Base-by-base conservation (phyloP, 768 basidiomycete genomes). In the Cystobasidium ongulense region DNA sequence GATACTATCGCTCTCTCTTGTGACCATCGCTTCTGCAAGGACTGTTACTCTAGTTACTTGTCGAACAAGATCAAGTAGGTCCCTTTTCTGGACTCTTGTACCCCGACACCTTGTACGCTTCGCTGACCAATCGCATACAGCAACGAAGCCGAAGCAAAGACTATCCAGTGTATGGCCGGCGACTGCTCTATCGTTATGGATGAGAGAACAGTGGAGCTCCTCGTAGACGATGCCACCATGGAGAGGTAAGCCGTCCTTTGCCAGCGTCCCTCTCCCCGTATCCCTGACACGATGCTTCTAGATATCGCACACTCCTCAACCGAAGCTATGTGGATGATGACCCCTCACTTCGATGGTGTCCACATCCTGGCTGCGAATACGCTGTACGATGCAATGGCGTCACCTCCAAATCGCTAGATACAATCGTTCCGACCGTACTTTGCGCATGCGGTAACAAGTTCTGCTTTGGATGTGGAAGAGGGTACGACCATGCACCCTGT, bases 391-490 rank as follows among this genome's bases (percentile, higher is more conserved):
- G 94, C 82, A 85, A 88, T 10, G 81, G 88, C n/a, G 91, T 90
- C 0, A 86, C 92, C 0, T 85, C 87, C 54, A 89, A 89, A 80
- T 84, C 89, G 72, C 84, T 96, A 36, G 85, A 88, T 66, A 87
- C 86, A 1, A 82, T 92, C 67, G 92, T 98, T 1, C 96, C 96
- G 0, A 94, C 87, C 35, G 95, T 98, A 10, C 85, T 85, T 25
- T 98, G 96, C 80, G 88, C 88, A 23, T 89, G 89, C 36, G 80
- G 81, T 64, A 90, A 94, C 81, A 86, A 86, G 71, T 95, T 97
- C 81, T 99, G 96, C 82, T 99, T 99, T 79, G 95, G 96, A 7
- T 99, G 96, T 80, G 82, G 87, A 53, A 86, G 92, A 76, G 89
- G 92, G 78, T 86, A 85, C 76, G 92, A 95, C 80, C 96, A 99